Evolutionary conservation across 176 grass and related monocot genomes (phyloP), one percentile per base, ranked within the genome.

Genomic region (Bromus sterilis): DNA sequence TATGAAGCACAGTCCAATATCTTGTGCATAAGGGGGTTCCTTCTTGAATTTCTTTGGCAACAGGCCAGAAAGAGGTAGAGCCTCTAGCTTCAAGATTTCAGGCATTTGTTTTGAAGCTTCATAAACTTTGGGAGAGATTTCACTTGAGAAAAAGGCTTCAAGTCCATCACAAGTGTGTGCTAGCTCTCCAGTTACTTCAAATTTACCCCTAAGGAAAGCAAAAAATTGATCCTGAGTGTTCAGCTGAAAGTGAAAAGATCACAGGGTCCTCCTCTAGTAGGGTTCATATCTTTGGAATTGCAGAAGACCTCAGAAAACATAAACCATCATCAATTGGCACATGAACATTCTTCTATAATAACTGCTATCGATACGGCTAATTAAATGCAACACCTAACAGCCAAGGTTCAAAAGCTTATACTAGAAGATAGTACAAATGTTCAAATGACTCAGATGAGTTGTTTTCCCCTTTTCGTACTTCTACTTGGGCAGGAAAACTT

Each of bases 1-100:
- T 30, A 80, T 78, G 79, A 94, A 93, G 76, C 67, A 87, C 46
- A 98, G 39, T 84, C 88, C 92, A 66, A 98, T 93, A 85, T 98
- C 95, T 11, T 83, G 11, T 46, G 41, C 56, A 18, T 74, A 61
- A 4, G 95, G 95, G 33, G 86, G 63, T 67, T 77, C 49, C 60
- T 83, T 65, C 80, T 84, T 59, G 78, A 98, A 98, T 8, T 18
- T 74, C 78, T 94, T 89, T 48, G 94, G 90, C 89, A 88, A 98
- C 18, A 82, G 26, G 76, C 71, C 26, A 46, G 60, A 73, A 36
- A 85, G 65, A 65, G 83, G 78, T 71, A 89, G 37, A 70, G 89
- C 74, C 86, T 97, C 79, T 18, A 97, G 76, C 65, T 91, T 91
- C 77, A 98, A 80, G 11, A 40, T 83, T 76, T 35, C 30, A 89